phyloP scores from a whole-genome alignment of 176 grass and related monocot species.

The Bolboschoenus planiculmis region DNA sequence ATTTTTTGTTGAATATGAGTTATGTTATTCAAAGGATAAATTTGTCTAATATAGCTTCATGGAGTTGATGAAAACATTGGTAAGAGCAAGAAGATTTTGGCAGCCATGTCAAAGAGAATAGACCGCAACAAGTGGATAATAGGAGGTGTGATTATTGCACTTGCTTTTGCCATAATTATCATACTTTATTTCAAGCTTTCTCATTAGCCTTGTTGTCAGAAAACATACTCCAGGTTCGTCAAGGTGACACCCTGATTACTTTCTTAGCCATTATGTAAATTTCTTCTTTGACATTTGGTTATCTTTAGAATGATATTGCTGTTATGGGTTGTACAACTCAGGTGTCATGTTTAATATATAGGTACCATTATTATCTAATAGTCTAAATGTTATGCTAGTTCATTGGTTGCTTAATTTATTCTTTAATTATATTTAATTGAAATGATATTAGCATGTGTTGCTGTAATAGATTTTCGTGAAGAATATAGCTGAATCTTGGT shows the following conservation, averaged over 20 bases:
- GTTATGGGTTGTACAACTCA: constrained; percentile 3
- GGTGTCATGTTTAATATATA: neutral
- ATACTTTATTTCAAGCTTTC: constrained; percentile 79
- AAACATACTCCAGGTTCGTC: neutral
- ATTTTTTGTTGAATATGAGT: neutral
- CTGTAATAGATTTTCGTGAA: neutral
- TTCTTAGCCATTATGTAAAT: neutral
- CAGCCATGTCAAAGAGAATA: constrained; percentile 89
- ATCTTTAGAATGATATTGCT: neutral
- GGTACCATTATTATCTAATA: neutral
- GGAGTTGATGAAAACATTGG: constrained; percentile 86
- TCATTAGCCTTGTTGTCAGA: constrained; percentile 9
- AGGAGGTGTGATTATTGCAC: constrained; percentile 49
- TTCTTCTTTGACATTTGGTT: neutral
- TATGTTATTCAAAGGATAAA: neutral
- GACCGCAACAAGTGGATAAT: constrained; percentile 95
- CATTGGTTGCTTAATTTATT: neutral
- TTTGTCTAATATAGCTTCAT: constrained; percentile 43
- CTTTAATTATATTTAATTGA: neutral
- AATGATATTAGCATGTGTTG: neutral
- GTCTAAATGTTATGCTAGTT: neutral
- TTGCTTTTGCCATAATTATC: constrained; percentile 69
- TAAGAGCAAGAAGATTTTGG: constrained; percentile 90
- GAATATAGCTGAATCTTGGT: neutral
- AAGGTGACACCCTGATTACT: neutral